Evolutionary conservation across 2,329 filamentous ascomycete genomes (phyloP).

Genomic region (Helotiales sp.): DNA sequence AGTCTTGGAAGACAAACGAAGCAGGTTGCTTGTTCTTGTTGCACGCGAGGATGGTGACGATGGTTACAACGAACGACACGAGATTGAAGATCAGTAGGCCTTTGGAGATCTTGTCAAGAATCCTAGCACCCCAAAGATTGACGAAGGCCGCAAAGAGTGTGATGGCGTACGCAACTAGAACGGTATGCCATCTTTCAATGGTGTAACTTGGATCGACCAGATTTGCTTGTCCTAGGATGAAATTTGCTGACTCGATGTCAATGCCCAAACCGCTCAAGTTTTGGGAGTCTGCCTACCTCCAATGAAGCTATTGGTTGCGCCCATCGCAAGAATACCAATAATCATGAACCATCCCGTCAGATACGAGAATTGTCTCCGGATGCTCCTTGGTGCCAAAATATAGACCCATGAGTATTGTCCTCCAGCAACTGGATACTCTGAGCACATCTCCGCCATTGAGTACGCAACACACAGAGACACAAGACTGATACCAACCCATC

Average conservation of each 20-base stretch:
- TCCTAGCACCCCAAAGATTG: slow-evolving; percentile 51
- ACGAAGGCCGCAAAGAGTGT: slow-evolving; percentile 44
- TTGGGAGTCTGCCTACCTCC: slow-evolving; percentile 21
- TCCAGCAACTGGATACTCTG: slow-evolving; percentile 54
- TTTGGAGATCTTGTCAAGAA: slow-evolving; percentile 51
- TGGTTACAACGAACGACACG: slow-evolving; percentile 49
- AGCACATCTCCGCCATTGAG: slow-evolving; percentile 60
- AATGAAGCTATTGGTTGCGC: slow-evolving; percentile 54
- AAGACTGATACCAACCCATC: slow-evolving; percentile 53
- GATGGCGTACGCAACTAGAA: slow-evolving; percentile 51
- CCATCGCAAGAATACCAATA: slow-evolving; percentile 49
- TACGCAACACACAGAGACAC: slow-evolving; percentile 54
- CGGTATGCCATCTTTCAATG: slow-evolving; percentile 57
- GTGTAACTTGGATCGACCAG: slow-evolving; percentile 50
- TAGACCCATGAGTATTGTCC: slow-evolving; percentile 60
- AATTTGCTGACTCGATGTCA: slow-evolving; percentile 42
- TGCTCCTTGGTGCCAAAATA: slow-evolving; percentile 50
- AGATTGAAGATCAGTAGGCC: slow-evolving; percentile 55
- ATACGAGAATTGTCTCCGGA: slow-evolving; percentile 44
- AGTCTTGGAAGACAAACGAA: slow-evolving; percentile 54
- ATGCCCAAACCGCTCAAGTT: not conserved
- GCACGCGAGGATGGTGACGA: slow-evolving; percentile 51
- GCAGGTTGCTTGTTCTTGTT: slow-evolving; percentile 55
- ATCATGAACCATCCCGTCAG: slow-evolving; percentile 51
- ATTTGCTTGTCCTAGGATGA: slow-evolving; percentile 54